phyloP scores from a whole-genome alignment of 2,329 filamentous ascomycete genomes.

The Cladosporium sp. region DNA sequence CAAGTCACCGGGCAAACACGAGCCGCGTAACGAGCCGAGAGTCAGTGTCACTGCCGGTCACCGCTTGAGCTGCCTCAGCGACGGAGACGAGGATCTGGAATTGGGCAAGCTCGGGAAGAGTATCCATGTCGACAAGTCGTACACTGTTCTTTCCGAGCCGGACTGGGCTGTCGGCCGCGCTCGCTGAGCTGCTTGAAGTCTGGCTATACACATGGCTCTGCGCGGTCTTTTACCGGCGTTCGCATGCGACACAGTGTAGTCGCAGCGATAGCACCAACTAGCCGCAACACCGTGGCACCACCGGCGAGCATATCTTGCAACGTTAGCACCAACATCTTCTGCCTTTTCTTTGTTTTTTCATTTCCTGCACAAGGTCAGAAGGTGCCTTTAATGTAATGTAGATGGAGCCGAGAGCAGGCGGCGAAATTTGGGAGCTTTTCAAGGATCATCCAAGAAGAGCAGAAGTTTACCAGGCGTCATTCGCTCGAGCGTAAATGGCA shows the following conservation, averaged over 20 bases:
- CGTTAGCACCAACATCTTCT: not conserved
- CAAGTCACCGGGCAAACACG: conserved; percentile 22
- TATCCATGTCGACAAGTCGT: conserved; percentile 28
- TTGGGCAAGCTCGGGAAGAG: conserved; percentile 24
- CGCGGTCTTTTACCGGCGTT: not conserved
- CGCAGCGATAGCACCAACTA: not conserved
- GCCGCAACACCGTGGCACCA: not conserved
- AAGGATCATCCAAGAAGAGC: not conserved
- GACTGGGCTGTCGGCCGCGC: conserved; percentile 11
- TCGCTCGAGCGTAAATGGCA: not conserved
- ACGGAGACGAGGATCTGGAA: conserved; percentile 27
- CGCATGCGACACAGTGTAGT: not conserved
- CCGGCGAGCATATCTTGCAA: not conserved
- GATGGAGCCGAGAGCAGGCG: not conserved
- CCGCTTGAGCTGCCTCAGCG: conserved; percentile 14
- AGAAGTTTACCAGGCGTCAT: not conserved
- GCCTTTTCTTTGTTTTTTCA: not conserved
- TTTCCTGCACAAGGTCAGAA: conserved; percentile 5
- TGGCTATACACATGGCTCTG: not conserved
- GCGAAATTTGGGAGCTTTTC: not conserved
- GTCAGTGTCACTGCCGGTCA: conserved; percentile 19
- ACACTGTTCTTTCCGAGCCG: conserved; percentile 21
- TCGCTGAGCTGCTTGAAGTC: not conserved
- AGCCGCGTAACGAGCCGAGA: conserved; percentile 15
- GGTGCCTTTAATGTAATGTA: conserved; percentile 4